Evolutionary conservation across 495 filamentous ascomycete genomes (phyloP).

Genomic region (Xylaria flabelliformis): DNA sequence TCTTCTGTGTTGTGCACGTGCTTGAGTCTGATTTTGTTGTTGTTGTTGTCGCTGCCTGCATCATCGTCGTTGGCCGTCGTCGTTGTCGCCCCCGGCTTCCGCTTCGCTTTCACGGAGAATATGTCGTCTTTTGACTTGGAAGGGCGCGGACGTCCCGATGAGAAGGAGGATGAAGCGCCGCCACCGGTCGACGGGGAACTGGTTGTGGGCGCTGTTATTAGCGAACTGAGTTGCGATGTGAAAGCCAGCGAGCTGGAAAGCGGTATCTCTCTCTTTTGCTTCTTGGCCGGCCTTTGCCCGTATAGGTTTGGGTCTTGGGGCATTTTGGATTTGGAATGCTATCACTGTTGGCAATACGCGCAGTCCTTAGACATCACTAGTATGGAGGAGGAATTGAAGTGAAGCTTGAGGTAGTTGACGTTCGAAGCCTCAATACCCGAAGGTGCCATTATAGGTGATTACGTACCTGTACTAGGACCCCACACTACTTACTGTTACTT

Average conservation of each 20-base stretch:
- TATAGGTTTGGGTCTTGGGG: conserved; percentile 72
- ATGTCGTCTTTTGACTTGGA: conserved; percentile 74
- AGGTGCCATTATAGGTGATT: background rate
- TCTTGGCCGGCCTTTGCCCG: conserved; percentile 70
- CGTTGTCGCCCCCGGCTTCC: conserved; percentile 46
- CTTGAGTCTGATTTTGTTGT: conserved; percentile 48
- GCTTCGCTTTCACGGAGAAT: conserved; percentile 74
- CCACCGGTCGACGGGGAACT: conserved; percentile 40
- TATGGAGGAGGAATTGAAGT: background rate
- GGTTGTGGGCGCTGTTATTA: conserved; percentile 60
- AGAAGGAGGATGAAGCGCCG: conserved; percentile 47
- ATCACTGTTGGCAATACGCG: background rate
- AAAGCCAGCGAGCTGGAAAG: conserved; percentile 81
- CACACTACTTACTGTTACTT: no score
- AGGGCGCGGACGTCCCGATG: conserved; percentile 67
- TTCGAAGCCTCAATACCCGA: background rate
- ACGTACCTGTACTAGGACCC: background rate
- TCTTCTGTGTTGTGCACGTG: conserved; percentile 53
- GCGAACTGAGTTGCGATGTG: conserved; percentile 74
- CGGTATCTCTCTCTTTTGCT: conserved; percentile 63
- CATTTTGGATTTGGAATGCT: conserved; percentile 44
- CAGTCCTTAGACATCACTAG: background rate
- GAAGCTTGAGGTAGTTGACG: background rate
- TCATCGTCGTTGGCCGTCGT: conserved; percentile 41
- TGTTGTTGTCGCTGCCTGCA: background rate